Conservation (phyloP, 805 yeast species). For the Pichia cephalocereana region DNA sequence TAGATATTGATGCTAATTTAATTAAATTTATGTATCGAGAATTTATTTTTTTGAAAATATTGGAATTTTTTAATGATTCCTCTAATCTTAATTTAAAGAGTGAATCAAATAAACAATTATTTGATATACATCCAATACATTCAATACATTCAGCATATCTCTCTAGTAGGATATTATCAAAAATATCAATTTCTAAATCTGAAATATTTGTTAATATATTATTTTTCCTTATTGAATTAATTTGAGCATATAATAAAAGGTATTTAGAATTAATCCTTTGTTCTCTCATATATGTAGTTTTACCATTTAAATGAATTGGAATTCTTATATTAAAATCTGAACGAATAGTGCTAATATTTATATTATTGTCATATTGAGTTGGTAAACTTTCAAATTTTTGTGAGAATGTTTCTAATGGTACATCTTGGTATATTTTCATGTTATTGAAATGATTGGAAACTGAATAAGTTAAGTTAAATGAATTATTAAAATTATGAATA, state of each 20-base stretch:
- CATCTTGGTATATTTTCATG: background rate
- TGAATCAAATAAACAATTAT: conserved; percentile 1
- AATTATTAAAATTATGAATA: background rate
- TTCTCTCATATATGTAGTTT: conserved; percentile 28
- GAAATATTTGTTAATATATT: conserved; percentile 26
- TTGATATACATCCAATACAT: background rate
- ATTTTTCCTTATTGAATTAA: conserved; percentile 29
- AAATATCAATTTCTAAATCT: conserved; percentile 28
- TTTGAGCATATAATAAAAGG: conserved; percentile 40
- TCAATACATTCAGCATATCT: background rate
- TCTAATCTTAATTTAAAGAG: conserved; percentile 2
- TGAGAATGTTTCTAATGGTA: conserved; percentile 8
- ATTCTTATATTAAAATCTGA: background rate
- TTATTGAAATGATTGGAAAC: background rate
- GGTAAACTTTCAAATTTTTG: conserved; percentile 3
- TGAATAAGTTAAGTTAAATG: background rate
- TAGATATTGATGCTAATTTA: conserved; percentile 33
- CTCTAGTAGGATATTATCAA: conserved; percentile 13
- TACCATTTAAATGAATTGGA: conserved; percentile 6
- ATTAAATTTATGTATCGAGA: conserved; percentile 6
- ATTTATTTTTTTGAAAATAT: background rate
- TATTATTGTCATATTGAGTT: background rate
- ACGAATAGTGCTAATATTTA: background rate
- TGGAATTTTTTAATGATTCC: background rate
- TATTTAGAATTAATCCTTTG: conserved; percentile 40